Evolutionary conservation across 129 eudicot species (phyloP), one percentile per base, ranked within the genome.

Genomic region (Flaveria sonorensis): DNA sequence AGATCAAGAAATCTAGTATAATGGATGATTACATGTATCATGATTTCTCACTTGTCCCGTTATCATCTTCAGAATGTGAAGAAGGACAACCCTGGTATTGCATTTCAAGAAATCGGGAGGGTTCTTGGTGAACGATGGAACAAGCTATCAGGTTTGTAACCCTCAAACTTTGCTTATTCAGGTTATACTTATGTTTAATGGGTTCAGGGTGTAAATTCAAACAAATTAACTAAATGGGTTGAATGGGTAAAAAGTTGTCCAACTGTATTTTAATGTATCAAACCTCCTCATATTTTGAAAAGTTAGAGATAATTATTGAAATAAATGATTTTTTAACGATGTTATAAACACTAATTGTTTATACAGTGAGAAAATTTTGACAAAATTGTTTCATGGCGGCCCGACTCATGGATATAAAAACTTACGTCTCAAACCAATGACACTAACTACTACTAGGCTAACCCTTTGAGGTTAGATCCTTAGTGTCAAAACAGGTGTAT

Each of bases 51-150:
- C 57, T 26, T 18, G 9, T 57, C 39, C 0, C 20, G 18, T 26
- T 14, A 52, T 43, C 53, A 26, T 46, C 26, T 74, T 81, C 85
- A 91, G 97, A 88, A 77, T 79, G 75, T 84, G 80, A 91, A 83
- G 88, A 91, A 87, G 81, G 87, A 77, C 21, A 84, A 83, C 68
- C 97, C 93, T 10, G 92, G 87, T 71, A 86, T 88, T 72, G 23
- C 88, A 12, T 88, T 88, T 67, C 68, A 82, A 23, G 97, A 91
- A 39, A 82, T 86, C 6, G 92, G 84, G 55, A 86, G 82, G 85
- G 91, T 82, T 59, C 89, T 90, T 72, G 96, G 93, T 6, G 96
- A 90, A 59, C 85, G 88, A 73, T 91, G 97, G 97, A 88, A 80
- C 73, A 91, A 85, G 71, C 65, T 91, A 85, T 75, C 97, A 90